Evolutionary conservation across 805 yeast genomes (phyloP).

Genomic region (Candida railenensis): DNA sequence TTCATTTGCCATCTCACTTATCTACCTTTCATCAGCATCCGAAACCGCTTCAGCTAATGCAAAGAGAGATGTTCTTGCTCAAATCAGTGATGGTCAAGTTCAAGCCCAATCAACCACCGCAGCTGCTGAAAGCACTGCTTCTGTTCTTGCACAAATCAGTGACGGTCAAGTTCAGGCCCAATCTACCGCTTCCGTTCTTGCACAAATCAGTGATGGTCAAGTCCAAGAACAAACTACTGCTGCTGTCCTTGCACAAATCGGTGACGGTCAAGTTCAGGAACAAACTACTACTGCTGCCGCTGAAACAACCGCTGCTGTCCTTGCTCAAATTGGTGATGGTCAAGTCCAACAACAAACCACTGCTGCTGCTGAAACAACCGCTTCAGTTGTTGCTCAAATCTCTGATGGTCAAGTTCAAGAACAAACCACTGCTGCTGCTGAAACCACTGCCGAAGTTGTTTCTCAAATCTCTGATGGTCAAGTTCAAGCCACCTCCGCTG

Average conservation of each 20-base stretch:
- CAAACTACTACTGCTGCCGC: conserved; percentile 18
- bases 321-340: conserved; percentile 32
- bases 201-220: conserved; percentile 50
- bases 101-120: background rate
- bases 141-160: conserved; percentile 18
- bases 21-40: conserved; percentile 17
- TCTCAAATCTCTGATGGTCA: conserved; percentile 35
- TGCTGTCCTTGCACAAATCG: conserved; percentile 28
- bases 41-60: conserved; percentile 6
- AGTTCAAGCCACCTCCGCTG: conserved; percentile 22
- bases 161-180: conserved; percentile 34
- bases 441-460: conserved; percentile 18
- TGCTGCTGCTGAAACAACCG: conserved; percentile 11
- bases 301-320: conserved; percentile 24
- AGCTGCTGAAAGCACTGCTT: background rate
- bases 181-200: conserved; percentile 24
- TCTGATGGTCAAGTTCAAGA: conserved; percentile 33
- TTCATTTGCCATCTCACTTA: conserved; percentile 30
- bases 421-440: conserved; percentile 18
- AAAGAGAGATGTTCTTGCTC: conserved; percentile 8
- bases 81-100: conserved; percentile 1
- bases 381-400: conserved; percentile 29
- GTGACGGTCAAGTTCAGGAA: conserved; percentile 36
- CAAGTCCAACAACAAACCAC: conserved; percentile 30
- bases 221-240: conserved; percentile 31